A percentile compares a stretch with the other conserved stretches of the same genome.
Evolutionary conservation across 2,329 filamentous ascomycete species (phyloP).

Genomic region (Beauveria pseudobassiana): DNA sequence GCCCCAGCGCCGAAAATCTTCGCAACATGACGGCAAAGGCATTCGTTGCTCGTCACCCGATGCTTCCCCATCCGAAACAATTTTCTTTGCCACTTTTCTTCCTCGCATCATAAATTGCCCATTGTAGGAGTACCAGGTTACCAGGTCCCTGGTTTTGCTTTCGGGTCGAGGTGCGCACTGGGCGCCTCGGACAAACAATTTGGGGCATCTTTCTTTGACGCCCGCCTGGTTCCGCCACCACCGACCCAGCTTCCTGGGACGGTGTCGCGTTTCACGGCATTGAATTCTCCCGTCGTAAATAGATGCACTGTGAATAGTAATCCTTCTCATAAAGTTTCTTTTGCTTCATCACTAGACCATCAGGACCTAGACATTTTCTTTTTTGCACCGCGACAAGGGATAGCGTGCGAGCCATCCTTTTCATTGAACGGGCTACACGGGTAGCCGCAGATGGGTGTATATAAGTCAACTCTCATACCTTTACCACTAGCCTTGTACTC

Average conservation of each 20-base stretch:
- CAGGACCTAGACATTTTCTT: background rate
- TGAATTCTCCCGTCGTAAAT: background rate
- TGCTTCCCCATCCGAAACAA: conserved; percentile 5
- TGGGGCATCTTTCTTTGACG: background rate
- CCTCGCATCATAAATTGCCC: background rate
- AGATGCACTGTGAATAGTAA: background rate
- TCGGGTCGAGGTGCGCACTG: background rate
- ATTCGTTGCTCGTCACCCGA: background rate
- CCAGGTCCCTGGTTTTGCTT: background rate
- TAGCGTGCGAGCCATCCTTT: too few species aligned
- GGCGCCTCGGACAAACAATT: background rate
- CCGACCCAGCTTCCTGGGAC: background rate
- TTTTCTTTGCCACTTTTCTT: background rate
- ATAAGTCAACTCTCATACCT: background rate
- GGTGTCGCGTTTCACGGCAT: conserved; percentile 7
- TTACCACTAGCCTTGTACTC: background rate
- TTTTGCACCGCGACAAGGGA: background rate
- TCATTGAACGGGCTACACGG: background rate
- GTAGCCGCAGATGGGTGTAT: conserved; percentile 2
- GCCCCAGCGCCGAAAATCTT: background rate
- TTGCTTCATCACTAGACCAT: background rate
- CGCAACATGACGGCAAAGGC: background rate
- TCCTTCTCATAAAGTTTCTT: background rate
- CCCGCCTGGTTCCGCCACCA: background rate
- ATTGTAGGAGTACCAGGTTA: background rate